These are phyloP conservation scores for Fusarium solani-melongenae DNA, from an alignment of 2,329 filamentous ascomycete species.

Conservation along the genomic window DNA sequence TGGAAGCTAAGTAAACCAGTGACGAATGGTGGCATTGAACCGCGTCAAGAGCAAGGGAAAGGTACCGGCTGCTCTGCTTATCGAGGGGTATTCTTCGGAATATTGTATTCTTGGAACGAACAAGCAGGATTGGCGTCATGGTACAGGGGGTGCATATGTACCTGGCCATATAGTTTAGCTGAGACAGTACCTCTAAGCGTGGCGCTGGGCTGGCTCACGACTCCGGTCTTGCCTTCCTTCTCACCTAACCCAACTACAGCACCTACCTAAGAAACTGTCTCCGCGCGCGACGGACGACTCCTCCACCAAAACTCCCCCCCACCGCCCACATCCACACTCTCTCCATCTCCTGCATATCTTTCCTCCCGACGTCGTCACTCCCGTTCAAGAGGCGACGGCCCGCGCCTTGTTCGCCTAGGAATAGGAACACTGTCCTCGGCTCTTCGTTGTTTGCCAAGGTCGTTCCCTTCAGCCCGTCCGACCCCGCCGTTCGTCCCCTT, in stretches of 20 bases:
- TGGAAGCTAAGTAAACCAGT: constrained; percentile 9
- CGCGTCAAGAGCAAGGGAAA: constrained; percentile 16
- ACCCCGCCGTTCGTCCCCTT: constrained; percentile 35
- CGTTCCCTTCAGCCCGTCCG: constrained; percentile 35
- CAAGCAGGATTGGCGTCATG: constrained; percentile 36
- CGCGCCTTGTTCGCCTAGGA: constrained; percentile 23
- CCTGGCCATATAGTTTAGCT: constrained; percentile 11
- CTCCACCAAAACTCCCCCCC: constrained; percentile 39
- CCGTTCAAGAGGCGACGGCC: constrained; percentile 37
- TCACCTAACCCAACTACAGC: constrained; percentile 24
- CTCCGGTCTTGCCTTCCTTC: not conserved
- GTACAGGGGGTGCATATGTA: constrained; percentile 15
- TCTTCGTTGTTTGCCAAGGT: constrained; percentile 25
- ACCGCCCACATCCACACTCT: constrained; percentile 42
- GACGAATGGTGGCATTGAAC: constrained; percentile 31
- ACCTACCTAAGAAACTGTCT: constrained; percentile 11
- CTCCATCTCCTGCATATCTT: constrained; percentile 38
- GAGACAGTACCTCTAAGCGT: constrained; percentile 22
- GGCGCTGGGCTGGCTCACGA: constrained; percentile 14
- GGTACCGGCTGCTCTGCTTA: constrained; percentile 3
- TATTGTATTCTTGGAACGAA: constrained; percentile 23
- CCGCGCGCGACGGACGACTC: constrained; percentile 22
- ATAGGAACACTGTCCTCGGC: constrained; percentile 21
- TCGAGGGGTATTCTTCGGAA: constrained; percentile 32
- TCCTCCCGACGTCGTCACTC: constrained; percentile 32